phyloP scores from a whole-genome alignment of 352 stramenopile species.

The Globisporangium sylvaticum region DNA sequence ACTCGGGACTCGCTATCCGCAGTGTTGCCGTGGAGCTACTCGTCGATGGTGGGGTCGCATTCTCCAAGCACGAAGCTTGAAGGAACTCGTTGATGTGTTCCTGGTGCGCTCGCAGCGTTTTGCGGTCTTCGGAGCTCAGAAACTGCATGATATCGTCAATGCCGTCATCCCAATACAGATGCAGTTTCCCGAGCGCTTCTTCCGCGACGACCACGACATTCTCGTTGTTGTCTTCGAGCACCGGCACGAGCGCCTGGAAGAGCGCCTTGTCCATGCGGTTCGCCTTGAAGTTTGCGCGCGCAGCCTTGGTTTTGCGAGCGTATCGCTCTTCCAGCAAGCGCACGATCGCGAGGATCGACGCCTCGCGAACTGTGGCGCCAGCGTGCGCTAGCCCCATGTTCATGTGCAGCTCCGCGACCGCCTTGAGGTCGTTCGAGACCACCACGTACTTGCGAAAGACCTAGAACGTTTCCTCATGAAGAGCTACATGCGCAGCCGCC shows the following conservation, averaged over 20 bases:
- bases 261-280: constrained; percentile 45
- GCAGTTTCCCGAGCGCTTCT: constrained; percentile 58
- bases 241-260: constrained; percentile 53
- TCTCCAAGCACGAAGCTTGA: constrained; percentile 8
- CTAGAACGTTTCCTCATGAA: constrained; percentile 55
- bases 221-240: constrained; percentile 55
- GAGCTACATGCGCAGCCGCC: constrained; percentile 4
- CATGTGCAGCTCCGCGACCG: constrained; percentile 53
- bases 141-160: constrained; percentile 49
- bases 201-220: constrained; percentile 59
- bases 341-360: constrained; percentile 41
- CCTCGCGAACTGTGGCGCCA: constrained; percentile 39
- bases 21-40: background rate
- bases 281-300: constrained; percentile 1
- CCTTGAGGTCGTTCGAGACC: constrained; percentile 55
- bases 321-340: constrained; percentile 58
- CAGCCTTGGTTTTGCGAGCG: constrained; percentile 13
- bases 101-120: constrained; percentile 43
- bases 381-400: constrained; percentile 52
- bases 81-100: constrained; percentile 52
- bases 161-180: constrained; percentile 43
- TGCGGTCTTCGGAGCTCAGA: constrained; percentile 63
- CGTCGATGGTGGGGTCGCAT: background rate
- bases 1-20: background rate
- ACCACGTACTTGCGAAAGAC: constrained; percentile 65